Percentiles rank a stretch among this genome's conserved stretches.
These are phyloP conservation scores for Dothiorella sarmentorum DNA, from an alignment of 2,329 filamentous ascomycete species.

Conservation along the genomic window DNA sequence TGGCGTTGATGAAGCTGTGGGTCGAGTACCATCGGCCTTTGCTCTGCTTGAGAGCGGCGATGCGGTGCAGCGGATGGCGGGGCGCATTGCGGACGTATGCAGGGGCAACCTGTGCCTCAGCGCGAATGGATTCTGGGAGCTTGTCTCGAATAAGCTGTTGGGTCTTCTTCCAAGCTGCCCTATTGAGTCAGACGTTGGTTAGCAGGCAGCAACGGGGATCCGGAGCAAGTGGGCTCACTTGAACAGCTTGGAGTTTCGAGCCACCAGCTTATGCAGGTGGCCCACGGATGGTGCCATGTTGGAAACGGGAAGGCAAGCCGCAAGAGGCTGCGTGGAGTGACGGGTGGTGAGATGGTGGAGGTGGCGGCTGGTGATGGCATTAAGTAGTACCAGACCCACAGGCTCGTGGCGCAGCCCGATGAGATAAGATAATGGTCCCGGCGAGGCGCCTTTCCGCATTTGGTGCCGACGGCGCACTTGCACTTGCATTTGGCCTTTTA, in stretches of 20 bases:
- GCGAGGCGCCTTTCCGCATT: not conserved
- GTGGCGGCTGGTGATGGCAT: constrained; percentile 7
- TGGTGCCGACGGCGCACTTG: not conserved
- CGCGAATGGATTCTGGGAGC: constrained; percentile 41
- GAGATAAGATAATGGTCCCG: not conserved
- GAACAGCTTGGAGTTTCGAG: constrained; percentile 40
- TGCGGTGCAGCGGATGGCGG: constrained; percentile 59
- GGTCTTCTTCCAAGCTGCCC: constrained; percentile 48
- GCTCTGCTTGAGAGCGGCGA: constrained; percentile 60
- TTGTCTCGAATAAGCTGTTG: constrained; percentile 45
- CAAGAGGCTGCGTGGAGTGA: constrained; percentile 15
- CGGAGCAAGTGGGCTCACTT: constrained; percentile 29
- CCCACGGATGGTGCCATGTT: constrained; percentile 39
- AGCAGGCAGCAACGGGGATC: not conserved
- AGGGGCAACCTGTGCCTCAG: constrained; percentile 54
- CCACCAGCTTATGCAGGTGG: constrained; percentile 40
- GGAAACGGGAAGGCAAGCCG: constrained; percentile 8
- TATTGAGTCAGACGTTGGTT: constrained; percentile 24
- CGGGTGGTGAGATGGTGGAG: constrained; percentile 7
- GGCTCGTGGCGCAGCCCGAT: not conserved
- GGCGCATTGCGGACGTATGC: constrained; percentile 55
- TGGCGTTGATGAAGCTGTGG: constrained; percentile 42
- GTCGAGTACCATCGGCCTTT: constrained; percentile 64
- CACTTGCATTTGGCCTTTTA: not conserved
- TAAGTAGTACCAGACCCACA: not conserved